Percentiles rank a stretch among this genome's conserved stretches.
phyloP scores from a whole-genome alignment of 176 grass and related monocot species.

The Eleusine indica region DNA sequence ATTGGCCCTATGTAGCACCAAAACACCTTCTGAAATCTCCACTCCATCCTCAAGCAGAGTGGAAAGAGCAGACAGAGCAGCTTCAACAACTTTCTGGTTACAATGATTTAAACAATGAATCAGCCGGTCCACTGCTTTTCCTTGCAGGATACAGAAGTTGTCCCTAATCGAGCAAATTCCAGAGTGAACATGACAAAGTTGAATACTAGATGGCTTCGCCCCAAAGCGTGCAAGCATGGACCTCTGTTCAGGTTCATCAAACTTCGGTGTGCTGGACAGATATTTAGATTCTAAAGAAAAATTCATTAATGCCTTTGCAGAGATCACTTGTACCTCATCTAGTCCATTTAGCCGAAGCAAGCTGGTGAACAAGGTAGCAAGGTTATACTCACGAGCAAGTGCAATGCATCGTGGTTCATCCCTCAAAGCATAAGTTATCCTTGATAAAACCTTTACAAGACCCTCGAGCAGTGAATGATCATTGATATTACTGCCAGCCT shows the following conservation, averaged over 20 bases:
- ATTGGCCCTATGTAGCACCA: constrained; percentile 41
- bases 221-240: constrained; percentile 30
- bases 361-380: constrained; percentile 60
- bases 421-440: constrained; percentile 61
- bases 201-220: constrained; percentile 31
- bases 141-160: constrained; percentile 76
- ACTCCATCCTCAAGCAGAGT: constrained; percentile 70
- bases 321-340: constrained; percentile 55
- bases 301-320: constrained; percentile 71
- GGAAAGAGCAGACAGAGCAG: constrained; percentile 64
- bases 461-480: constrained; percentile 50
- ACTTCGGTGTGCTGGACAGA: constrained; percentile 44
- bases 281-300: constrained; percentile 70
- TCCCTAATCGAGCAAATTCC: constrained; percentile 67
- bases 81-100: constrained; percentile 67
- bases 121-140: constrained; percentile 70
- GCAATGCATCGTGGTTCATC: constrained; percentile 47
- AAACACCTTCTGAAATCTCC: constrained; percentile 55
- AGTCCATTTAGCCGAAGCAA: constrained; percentile 67
- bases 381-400: constrained; percentile 65
- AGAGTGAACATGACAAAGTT: constrained; percentile 61
- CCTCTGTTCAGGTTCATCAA: constrained; percentile 38
- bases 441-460: constrained; percentile 60
- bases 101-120: constrained; percentile 65
- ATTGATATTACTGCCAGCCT: constrained; percentile 40